A percentile compares a stretch with the other conserved stretches of the same genome.
Conservation (phyloP, 805 yeast species). For the Myxozyma vanderwaltii region DNA sequence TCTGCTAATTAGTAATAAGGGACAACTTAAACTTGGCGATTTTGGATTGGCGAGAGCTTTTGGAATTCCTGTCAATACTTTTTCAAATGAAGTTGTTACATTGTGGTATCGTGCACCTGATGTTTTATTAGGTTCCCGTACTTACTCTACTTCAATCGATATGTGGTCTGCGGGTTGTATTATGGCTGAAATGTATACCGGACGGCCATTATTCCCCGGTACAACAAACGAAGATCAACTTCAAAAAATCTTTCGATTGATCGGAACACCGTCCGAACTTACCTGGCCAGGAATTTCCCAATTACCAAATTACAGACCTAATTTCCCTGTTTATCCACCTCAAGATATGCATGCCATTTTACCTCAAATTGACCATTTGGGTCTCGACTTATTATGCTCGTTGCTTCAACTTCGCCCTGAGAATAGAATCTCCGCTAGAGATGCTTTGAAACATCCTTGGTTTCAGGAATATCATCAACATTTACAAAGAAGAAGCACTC, state of each 20-base stretch:
- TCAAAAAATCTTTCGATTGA: slow-evolving; percentile 82
- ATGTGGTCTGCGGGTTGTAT: slow-evolving; percentile 99
- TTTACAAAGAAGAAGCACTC: background rate
- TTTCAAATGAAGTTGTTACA: slow-evolving; percentile 96
- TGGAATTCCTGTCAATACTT: slow-evolving; percentile 97
- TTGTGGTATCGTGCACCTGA: slow-evolving; percentile 99
- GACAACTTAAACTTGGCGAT: slow-evolving; percentile 92
- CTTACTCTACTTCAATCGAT: slow-evolving; percentile 94
- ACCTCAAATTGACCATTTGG: slow-evolving; percentile 70
- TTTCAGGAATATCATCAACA: slow-evolving; percentile 56
- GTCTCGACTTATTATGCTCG: slow-evolving; percentile 64
- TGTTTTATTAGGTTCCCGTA: slow-evolving; percentile 89
- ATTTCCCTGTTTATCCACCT: slow-evolving; percentile 82
- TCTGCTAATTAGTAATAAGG: slow-evolving; percentile 81
- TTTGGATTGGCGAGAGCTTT: slow-evolving; percentile 97
- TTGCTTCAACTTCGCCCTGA: slow-evolving; percentile 58
- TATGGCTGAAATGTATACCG: slow-evolving; percentile 96
- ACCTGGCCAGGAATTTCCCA: slow-evolving; percentile 96
- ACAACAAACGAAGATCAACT: slow-evolving; percentile 95
- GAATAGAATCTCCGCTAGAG: slow-evolving; percentile 54
- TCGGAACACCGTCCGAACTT: slow-evolving; percentile 96
- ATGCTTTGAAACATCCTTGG: slow-evolving; percentile 71
- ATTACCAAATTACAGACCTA: slow-evolving; percentile 81
- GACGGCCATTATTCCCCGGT: slow-evolving; percentile 95
- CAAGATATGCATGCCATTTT: slow-evolving; percentile 76